Evolutionary conservation across 2,329 filamentous ascomycete genomes (phyloP).

Genomic region (Aspergillus sp.): DNA sequence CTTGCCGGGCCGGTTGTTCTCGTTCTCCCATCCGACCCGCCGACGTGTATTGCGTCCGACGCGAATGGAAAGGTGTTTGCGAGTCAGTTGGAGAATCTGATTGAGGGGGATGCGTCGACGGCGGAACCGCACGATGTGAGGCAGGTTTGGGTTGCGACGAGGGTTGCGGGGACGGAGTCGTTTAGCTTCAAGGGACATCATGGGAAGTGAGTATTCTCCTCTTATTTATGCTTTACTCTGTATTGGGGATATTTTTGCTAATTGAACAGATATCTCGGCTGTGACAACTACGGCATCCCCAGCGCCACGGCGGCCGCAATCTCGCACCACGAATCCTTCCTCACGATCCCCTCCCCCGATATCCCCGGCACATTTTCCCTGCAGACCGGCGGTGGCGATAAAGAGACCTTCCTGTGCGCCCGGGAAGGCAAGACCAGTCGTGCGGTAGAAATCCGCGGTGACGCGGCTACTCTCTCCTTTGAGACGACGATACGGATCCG

Average conservation of each 20-base stretch:
- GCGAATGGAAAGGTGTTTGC: constrained; percentile 81
- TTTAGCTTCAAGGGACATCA: constrained; percentile 88
- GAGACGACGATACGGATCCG: constrained; percentile 72
- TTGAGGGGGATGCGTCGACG: constrained; percentile 74
- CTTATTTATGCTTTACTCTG: neutral
- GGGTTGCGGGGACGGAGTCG: constrained; percentile 73
- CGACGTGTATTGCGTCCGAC: constrained; percentile 78
- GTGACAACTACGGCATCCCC: constrained; percentile 76
- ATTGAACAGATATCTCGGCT: constrained; percentile 66
- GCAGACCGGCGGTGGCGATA: constrained; percentile 55
- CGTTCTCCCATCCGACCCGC: constrained; percentile 69
- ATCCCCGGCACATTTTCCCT: constrained; percentile 69
- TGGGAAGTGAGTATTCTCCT: constrained; percentile 57
- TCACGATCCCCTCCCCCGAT: constrained; percentile 57
- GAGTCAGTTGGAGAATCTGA: constrained; percentile 76
- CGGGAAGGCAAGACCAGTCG: constrained; percentile 45
- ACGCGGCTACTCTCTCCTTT: constrained; percentile 63
- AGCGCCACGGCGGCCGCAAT: constrained; percentile 76
- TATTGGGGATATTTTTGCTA: neutral
- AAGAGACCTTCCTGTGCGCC: constrained; percentile 65
- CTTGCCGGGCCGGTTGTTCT: constrained; percentile 78
- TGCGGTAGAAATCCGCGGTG: constrained; percentile 68
- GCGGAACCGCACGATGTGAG: constrained; percentile 94
- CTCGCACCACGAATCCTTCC: constrained; percentile 76
- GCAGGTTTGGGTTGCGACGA: constrained; percentile 90